These are phyloP conservation scores for Pterocarpus santalinus DNA, from an alignment of 306 rosid species.

Conservation along the genomic window DNA sequence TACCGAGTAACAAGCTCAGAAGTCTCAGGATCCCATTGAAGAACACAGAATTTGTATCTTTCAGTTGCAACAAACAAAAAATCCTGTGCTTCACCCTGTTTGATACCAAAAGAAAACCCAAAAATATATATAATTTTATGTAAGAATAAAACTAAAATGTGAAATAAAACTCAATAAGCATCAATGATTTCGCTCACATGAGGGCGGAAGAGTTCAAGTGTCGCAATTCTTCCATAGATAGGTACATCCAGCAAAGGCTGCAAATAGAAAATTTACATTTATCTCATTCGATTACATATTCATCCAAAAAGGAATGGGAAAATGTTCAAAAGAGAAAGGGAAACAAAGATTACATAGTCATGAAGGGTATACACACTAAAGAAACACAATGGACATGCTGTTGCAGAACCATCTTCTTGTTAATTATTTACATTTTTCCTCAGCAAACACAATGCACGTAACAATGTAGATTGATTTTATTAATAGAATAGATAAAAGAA, in stretches of 20 bases:
- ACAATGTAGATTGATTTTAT: too few relatives aligned
- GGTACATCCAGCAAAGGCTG: slow-evolving; percentile 97
- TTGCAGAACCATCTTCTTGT: too few relatives aligned
- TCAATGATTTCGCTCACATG: slow-evolving; percentile 65
- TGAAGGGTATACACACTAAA: neutral
- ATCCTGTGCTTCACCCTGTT: slow-evolving; percentile 95
- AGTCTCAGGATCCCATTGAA: slow-evolving; percentile 93
- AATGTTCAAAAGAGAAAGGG: neutral
- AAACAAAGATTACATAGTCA: neutral
- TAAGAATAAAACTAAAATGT: neutral
- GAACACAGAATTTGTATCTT: slow-evolving; percentile 97
- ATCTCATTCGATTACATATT: neutral
- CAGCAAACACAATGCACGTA: too few relatives aligned
- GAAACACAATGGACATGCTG: too few relatives aligned
- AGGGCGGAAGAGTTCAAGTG: slow-evolving; percentile 95
- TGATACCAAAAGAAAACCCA: slow-evolving; percentile 17
- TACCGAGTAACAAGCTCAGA: slow-evolving; percentile 76
- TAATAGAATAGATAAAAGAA: too few relatives aligned
- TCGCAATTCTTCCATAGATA: slow-evolving; percentile 94
- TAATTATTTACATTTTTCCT: too few relatives aligned
- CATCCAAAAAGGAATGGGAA: neutral
- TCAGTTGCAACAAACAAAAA: slow-evolving; percentile 93
- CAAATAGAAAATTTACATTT: slow-evolving; percentile 35
- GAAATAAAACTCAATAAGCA: slow-evolving; percentile 1
- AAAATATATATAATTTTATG: neutral